Conservation (phyloP, 495 filamentous ascomycete species). For the Neohortaea acidophila region DNA sequence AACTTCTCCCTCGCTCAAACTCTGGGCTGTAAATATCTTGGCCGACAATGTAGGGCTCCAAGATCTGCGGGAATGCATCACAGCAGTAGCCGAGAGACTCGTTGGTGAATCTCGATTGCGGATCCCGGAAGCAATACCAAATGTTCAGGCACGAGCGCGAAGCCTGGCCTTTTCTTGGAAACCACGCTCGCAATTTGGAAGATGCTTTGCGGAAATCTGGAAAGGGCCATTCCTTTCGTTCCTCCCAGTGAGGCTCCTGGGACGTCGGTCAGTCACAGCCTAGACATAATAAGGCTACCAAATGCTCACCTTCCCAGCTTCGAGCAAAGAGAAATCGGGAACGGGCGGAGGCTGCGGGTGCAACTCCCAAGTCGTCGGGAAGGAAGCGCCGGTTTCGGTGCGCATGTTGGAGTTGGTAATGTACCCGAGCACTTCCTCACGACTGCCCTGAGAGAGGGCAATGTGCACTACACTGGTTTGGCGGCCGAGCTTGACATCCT, state of each 20-base stretch:
- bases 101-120: constrained; percentile 25
- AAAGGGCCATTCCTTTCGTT: constrained; percentile 27
- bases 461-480: constrained; percentile 57
- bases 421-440: constrained; percentile 50
- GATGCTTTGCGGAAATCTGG: constrained; percentile 38
- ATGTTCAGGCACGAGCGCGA: constrained; percentile 39
- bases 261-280: too few relatives aligned
- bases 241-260: constrained; percentile 33
- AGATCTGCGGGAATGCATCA: constrained; percentile 49
- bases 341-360: constrained; percentile 31
- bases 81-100: constrained; percentile 40
- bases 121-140: constrained; percentile 43
- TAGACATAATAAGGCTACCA: too few relatives aligned
- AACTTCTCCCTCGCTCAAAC: constrained; percentile 35
- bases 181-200: constrained; percentile 38
- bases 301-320: constrained; percentile 21
- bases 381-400: constrained; percentile 42
- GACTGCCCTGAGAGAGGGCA: constrained; percentile 41
- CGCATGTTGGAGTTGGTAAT: constrained; percentile 49
- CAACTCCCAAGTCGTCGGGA: constrained; percentile 37
- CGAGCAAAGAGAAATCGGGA: constrained; percentile 30
- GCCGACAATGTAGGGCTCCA: constrained; percentile 28
- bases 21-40: constrained; percentile 27
- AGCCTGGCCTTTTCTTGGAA: constrained; percentile 35
- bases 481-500: constrained; percentile 57